Evolutionary conservation across 768 basidiomycete species (phyloP).

Genomic region (Exidia glandulosa): DNA sequence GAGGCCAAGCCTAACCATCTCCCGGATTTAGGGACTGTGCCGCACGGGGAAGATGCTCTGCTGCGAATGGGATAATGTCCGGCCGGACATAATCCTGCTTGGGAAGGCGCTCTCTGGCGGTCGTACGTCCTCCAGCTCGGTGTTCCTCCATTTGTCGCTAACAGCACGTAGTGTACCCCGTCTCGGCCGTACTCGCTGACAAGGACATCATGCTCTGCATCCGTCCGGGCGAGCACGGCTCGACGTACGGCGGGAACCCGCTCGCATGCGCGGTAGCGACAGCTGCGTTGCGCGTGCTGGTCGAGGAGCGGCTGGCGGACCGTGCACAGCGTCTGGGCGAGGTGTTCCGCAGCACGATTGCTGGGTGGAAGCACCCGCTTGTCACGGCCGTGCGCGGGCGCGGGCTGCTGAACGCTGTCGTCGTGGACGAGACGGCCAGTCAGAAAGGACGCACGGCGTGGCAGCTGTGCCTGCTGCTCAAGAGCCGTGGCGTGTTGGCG

Average conservation of each 20-base stretch:
- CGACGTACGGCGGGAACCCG: constrained; percentile 96
- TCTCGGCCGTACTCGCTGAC: constrained; percentile 88
- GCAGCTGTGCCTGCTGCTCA: constrained; percentile 89
- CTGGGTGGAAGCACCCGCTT: constrained; percentile 54
- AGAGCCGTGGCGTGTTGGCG: constrained; percentile 83
- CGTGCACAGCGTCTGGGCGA: constrained; percentile 72
- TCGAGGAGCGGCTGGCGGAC: constrained; percentile 75
- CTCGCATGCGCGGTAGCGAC: constrained; percentile 94
- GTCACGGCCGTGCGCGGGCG: constrained; percentile 72
- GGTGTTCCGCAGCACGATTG: constrained; percentile 59
- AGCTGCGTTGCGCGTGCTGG: constrained; percentile 82
- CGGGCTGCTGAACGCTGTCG: constrained; percentile 86
- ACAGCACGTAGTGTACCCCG: constrained; percentile 69
- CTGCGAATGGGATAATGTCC: constrained; percentile 74
- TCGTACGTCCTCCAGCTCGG: constrained; percentile 35
- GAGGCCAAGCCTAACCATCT: neutral
- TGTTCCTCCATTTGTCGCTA: neutral
- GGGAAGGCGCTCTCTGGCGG: constrained; percentile 97
- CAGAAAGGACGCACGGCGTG: constrained; percentile 76
- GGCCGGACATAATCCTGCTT: constrained; percentile 85
- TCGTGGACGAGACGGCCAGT: constrained; percentile 79
- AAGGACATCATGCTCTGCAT: constrained; percentile 92
- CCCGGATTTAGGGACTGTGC: constrained; percentile 55
- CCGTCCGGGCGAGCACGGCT: constrained; percentile 89
- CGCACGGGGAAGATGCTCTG: constrained; percentile 92